Percentiles rank a stretch among this genome's conserved stretches.
Evolutionary conservation across 2,329 filamentous ascomycete species (phyloP).

Genomic region (Calonectria pauciramosa): DNA sequence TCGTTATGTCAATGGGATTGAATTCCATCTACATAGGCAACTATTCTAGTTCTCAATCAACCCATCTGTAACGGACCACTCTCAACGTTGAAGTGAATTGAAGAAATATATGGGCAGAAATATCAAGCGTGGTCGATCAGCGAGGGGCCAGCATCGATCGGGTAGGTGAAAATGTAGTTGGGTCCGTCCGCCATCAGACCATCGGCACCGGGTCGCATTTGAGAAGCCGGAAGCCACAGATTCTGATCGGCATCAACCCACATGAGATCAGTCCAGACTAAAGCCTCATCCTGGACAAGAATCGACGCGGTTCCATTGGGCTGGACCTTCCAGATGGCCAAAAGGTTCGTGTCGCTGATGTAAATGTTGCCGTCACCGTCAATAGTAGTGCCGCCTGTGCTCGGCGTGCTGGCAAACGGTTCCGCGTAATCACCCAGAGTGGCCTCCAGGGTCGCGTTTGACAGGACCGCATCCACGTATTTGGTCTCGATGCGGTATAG

Average conservation of each 20-base stretch:
- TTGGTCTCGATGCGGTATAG: constrained; percentile 12
- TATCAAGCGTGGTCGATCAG: neutral
- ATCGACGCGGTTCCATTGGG: neutral
- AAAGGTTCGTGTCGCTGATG: constrained; percentile 2
- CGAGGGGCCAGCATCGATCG: neutral
- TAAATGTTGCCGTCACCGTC: constrained; percentile 12
- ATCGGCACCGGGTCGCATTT: constrained; percentile 9
- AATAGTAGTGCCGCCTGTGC: constrained; percentile 6
- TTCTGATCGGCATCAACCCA: constrained; percentile 12
- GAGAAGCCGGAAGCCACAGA: constrained; percentile 12
- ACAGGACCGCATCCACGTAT: neutral
- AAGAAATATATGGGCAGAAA: neutral
- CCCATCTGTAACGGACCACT: neutral
- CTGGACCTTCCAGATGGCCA: constrained; percentile 16
- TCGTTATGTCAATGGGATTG: neutral
- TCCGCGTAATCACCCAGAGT: constrained; percentile 5
- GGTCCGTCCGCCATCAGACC: constrained; percentile 9
- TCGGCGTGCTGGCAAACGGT: constrained; percentile 1
- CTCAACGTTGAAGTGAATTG: neutral
- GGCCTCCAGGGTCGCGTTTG: neutral
- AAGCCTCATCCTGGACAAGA: constrained; percentile 8
- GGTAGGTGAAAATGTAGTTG: constrained; percentile 9
- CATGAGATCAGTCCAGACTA: constrained; percentile 14
- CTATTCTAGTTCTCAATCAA: neutral
- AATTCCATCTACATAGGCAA: neutral